A percentile compares a stretch with the other conserved stretches of the same genome.
Evolutionary conservation across 2,329 filamentous ascomycete species (phyloP).

Genomic region (Coniochaeta hoffmannii): DNA sequence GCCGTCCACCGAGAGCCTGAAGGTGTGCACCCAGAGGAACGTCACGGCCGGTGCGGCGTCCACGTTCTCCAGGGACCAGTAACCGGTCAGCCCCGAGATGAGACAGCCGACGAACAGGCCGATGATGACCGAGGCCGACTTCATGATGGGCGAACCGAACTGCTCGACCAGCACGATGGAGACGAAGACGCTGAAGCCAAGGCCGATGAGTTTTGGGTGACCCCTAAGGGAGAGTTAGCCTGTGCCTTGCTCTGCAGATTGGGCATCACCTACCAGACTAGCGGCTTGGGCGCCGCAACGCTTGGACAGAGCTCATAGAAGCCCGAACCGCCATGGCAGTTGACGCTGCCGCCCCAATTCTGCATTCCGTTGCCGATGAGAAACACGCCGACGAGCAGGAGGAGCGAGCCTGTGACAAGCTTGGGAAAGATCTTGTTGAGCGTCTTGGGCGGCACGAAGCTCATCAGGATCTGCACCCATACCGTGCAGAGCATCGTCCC

Average conservation of each 20-base stretch:
- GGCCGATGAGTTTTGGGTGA: constrained; percentile 55
- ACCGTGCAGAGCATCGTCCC: constrained; percentile 43
- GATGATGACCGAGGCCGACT: constrained; percentile 57
- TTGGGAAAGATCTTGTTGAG: constrained; percentile 60
- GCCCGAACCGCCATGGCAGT: constrained; percentile 39
- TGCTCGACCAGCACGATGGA: constrained; percentile 62
- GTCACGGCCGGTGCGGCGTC: constrained; percentile 52
- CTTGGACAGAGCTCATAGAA: constrained; percentile 49
- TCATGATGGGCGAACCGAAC: constrained; percentile 65
- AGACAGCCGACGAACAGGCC: constrained; percentile 60
- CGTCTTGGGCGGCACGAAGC: constrained; percentile 53
- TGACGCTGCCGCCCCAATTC: constrained; percentile 61
- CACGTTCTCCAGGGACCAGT: constrained; percentile 54
- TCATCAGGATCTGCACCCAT: constrained; percentile 54
- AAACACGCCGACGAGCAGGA: constrained; percentile 59
- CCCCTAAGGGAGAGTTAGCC: constrained; percentile 24
- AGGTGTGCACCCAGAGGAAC: constrained; percentile 67
- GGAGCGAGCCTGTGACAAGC: constrained; percentile 60
- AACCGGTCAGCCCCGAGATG: constrained; percentile 57
- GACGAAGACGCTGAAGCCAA: constrained; percentile 61
- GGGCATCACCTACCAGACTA: constrained; percentile 33
- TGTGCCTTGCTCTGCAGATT: neutral
- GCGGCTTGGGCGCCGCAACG: constrained; percentile 49
- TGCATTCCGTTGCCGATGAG: constrained; percentile 56
- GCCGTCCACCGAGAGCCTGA: constrained; percentile 57